phyloP scores from a whole-genome alignment of 805 yeast species.

The Brettanomyces bruxellensis region DNA sequence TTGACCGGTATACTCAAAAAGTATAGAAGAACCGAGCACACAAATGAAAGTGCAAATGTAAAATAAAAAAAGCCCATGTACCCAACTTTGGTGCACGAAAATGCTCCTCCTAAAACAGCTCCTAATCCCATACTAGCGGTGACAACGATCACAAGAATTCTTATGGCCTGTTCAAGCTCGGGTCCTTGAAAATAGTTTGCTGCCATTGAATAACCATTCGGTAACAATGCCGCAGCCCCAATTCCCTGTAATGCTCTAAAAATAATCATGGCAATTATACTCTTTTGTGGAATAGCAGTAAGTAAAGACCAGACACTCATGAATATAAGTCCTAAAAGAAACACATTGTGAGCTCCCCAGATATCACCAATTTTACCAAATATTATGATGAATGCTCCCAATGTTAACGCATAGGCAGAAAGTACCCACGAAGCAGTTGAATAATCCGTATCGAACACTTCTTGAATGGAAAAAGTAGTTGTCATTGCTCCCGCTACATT shows the following conservation, averaged over 20 bases:
- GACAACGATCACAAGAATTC: slow-evolving; percentile 11
- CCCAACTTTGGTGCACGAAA: slow-evolving; percentile 27
- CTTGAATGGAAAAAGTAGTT: slow-evolving; percentile 21
- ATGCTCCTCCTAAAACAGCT: slow-evolving; percentile 36
- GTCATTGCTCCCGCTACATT: slow-evolving; percentile 19
- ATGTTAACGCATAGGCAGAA: slow-evolving; percentile 34
- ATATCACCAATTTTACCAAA: slow-evolving; percentile 35
- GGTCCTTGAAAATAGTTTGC: slow-evolving; percentile 17
- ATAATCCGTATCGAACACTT: slow-evolving; percentile 27
- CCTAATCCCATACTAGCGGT: slow-evolving; percentile 31
- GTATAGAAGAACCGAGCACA: slow-evolving; percentile 13
- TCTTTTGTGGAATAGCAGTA: slow-evolving; percentile 25
- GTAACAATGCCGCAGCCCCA: slow-evolving; percentile 32
- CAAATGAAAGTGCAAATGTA: slow-evolving; percentile 23
- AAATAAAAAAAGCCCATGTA: slow-evolving; percentile 31
- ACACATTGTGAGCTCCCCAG: slow-evolving; percentile 29
- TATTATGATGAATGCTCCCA: slow-evolving; percentile 35
- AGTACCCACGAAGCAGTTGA: slow-evolving; percentile 32
- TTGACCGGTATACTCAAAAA: slow-evolving; percentile 21
- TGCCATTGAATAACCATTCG: slow-evolving; percentile 17
- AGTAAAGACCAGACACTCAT: slow-evolving; percentile 22
- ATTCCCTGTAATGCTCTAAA: slow-evolving; percentile 38
- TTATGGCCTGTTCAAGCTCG: slow-evolving; percentile 9
- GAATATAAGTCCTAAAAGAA: slow-evolving; percentile 12
- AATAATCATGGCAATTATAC: slow-evolving; percentile 28